Evolutionary conservation across 2,329 filamentous ascomycete genomes (phyloP).

Genomic region (Cercospora sesami): DNA sequence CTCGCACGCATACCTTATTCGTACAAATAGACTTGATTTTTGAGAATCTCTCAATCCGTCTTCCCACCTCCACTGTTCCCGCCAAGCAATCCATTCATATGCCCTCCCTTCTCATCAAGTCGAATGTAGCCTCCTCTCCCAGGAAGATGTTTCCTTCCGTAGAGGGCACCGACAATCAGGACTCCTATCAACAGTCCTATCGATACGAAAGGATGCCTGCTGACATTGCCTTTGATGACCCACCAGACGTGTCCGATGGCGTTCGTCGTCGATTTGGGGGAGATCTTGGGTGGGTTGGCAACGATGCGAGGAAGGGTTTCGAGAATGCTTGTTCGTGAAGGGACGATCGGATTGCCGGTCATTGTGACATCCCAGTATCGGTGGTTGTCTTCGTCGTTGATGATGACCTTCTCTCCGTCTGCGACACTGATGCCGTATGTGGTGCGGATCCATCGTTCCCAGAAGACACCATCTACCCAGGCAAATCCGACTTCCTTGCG

Average conservation of each 20-base stretch:
- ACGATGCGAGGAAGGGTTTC: constrained; percentile 78
- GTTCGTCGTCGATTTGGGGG: constrained; percentile 74
- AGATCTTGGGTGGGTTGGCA: constrained; percentile 67
- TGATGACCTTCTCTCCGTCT: constrained; percentile 87
- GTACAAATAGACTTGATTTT: neutral
- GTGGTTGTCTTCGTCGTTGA: constrained; percentile 94
- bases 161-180: constrained; percentile 29
- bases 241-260: constrained; percentile 69
- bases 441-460: constrained; percentile 94
- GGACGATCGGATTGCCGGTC: constrained; percentile 84
- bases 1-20: neutral
- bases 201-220: constrained; percentile 49
- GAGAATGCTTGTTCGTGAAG: constrained; percentile 84
- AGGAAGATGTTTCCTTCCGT: constrained; percentile 37
- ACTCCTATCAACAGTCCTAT: constrained; percentile 60
- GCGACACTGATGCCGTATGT: constrained; percentile 89
- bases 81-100: constrained; percentile 67
- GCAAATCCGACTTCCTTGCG: constrained; percentile 91
- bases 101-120: constrained; percentile 56
- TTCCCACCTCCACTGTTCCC: constrained; percentile 48
- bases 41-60: constrained; percentile 4
- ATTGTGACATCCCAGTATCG: constrained; percentile 93
- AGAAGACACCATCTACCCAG: constrained; percentile 96
- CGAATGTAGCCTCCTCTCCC: constrained; percentile 39
- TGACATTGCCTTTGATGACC: constrained; percentile 43